phyloP scores from a whole-genome alignment of 2,329 filamentous ascomycete species.

The Chrysoporthe cubensis region DNA sequence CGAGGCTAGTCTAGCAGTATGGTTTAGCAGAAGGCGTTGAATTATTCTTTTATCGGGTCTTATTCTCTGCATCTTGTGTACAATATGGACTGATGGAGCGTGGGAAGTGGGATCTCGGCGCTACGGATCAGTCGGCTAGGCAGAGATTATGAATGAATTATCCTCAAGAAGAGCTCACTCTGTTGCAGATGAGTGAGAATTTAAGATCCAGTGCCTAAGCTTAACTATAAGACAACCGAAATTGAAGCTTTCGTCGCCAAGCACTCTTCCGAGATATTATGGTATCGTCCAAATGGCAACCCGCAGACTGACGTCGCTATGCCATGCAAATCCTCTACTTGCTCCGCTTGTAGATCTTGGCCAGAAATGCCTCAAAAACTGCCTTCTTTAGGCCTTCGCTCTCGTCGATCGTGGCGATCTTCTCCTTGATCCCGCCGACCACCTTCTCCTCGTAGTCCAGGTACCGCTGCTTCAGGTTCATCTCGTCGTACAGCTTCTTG shows the following conservation, averaged over 20 bases:
- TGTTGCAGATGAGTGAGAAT: constrained; percentile 13
- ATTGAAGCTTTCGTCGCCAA: neutral
- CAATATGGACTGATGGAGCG: constrained; percentile 16
- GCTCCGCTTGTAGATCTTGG: constrained; percentile 98
- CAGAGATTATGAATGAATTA: constrained; percentile 15
- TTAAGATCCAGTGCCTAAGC: neutral
- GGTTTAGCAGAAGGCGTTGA: neutral
- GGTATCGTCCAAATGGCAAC: constrained; percentile 19
- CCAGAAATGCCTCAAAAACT: constrained; percentile 86
- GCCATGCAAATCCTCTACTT: constrained; percentile 62
- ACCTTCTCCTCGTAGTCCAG: constrained; percentile 87
- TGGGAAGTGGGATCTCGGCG: constrained; percentile 4
- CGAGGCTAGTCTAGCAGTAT: neutral
- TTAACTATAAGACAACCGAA: neutral
- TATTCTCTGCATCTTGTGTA: constrained; percentile 14
- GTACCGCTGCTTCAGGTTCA: constrained; percentile 83
- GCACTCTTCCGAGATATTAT: constrained; percentile 7
- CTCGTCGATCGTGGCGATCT: constrained; percentile 84
- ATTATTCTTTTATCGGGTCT: neutral
- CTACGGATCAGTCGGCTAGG: neutral
- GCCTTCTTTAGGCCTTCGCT: constrained; percentile 85
- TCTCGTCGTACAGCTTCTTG: constrained; percentile 86
- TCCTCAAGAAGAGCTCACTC: constrained; percentile 16
- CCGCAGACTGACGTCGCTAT: neutral
- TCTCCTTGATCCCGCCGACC: constrained; percentile 74